Conservation (phyloP, 2,329 filamentous ascomycete genomes). For the Furcasterigmium sp. region DNA sequence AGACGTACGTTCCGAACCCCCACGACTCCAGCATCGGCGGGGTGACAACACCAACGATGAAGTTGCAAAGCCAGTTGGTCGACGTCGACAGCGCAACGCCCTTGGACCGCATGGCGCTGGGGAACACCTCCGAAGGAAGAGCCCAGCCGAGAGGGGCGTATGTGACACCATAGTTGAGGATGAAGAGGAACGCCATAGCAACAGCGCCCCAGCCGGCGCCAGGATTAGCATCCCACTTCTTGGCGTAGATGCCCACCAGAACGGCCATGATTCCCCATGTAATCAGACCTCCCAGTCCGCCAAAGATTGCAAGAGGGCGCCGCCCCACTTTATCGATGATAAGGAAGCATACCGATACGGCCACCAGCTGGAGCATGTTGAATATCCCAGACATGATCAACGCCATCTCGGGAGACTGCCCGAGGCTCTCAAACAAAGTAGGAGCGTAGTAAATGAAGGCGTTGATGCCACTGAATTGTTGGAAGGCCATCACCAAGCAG, state of each 20-base stretch:
- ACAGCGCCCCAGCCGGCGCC: too few relatives aligned
- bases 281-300: constrained; percentile 18
- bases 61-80: constrained; percentile 28
- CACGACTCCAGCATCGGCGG: constrained; percentile 48
- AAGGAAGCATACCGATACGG: constrained; percentile 18
- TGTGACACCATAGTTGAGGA: constrained; percentile 22
- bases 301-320: constrained; percentile 19
- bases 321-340: constrained; percentile 25
- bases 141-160: constrained; percentile 29
- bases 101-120: constrained; percentile 26
- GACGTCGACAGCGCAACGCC: constrained; percentile 26
- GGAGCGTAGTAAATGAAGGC: constrained; percentile 20
- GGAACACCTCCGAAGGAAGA: constrained; percentile 29
- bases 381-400: constrained; percentile 26
- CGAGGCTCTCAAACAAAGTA: constrained; percentile 19
- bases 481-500: constrained; percentile 21
- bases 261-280: too few relatives aligned
- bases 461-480: constrained; percentile 17
- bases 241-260: constrained; percentile 18
- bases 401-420: constrained; percentile 18
- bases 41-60: constrained; percentile 33
- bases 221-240: too few relatives aligned
- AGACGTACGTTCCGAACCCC: constrained; percentile 41
- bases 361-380: constrained; percentile 26
- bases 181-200: too few relatives aligned